Conservation (phyloP, 139 green algal genomes). For the Deuterostichococcus epilithicus region DNA sequence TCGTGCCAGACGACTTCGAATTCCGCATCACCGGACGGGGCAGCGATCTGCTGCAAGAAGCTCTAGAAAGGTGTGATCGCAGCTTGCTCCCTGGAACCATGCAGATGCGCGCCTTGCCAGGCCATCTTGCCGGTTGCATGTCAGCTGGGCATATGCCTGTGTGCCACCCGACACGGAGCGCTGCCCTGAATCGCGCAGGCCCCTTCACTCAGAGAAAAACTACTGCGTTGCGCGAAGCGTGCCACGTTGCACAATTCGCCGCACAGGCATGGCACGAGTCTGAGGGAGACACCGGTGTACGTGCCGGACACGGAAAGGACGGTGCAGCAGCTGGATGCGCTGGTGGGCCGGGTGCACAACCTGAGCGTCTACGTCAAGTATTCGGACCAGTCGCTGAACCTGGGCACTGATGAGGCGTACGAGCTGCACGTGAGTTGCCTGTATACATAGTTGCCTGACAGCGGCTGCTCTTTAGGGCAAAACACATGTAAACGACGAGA, state of each 20-base stretch:
- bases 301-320: background rate
- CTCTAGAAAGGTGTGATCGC: slow-evolving; percentile 16
- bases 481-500: no score
- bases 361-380: slow-evolving; percentile 35
- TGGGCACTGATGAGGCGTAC: slow-evolving; percentile 47
- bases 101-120: background rate
- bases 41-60: slow-evolving; percentile 21
- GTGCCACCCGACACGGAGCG: no score
- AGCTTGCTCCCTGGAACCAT: background rate
- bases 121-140: background rate
- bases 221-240: background rate
- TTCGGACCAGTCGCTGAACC: slow-evolving; percentile 38
- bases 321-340: background rate
- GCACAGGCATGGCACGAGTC: slow-evolving; percentile 9
- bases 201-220: background rate
- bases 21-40: slow-evolving; percentile 15
- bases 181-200: no score
- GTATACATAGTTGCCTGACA: no score
- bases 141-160: no score
- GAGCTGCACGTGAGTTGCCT: slow-evolving; percentile 22
- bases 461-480: no score
- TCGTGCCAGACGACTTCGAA: slow-evolving; percentile 12
- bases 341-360: background rate
- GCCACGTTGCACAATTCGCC: background rate
- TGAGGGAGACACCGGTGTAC: background rate